Evolutionary conservation across 495 filamentous ascomycete genomes (phyloP), one percentile per base, ranked within the genome.

Genomic region (Aspergillus taichungensis): DNA sequence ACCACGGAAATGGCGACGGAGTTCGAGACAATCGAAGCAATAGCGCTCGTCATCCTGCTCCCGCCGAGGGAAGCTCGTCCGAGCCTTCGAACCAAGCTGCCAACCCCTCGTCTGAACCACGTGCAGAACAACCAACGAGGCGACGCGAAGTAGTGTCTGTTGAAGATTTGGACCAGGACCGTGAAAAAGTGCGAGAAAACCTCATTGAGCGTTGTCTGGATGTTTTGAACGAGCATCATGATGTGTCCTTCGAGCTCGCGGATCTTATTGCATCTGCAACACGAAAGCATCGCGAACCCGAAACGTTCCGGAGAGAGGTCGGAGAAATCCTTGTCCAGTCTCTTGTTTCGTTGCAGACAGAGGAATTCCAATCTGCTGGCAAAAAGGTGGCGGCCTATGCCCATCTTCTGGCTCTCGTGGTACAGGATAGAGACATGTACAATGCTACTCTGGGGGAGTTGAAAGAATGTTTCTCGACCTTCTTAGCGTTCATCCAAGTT

Each of bases 371-470:
- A 37, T 67, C 76, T 28, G 64, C 75, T 27, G 87, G 85, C 9
- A 85, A 90, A 57, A 94, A 90, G 54, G 85, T 97, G 48, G 84
- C 90, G 13, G 86, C 94, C 1, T 95, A 90, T 62, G 89, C 92
- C 8, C 91, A 99, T 63, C 77, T 99, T 32, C 71, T 99, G 8
- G 91, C 87, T 3, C 68, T 98, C 42, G 80, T 95, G 37, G 77
- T 97, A 14, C 87, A 92, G 53, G 79, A 92, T 45, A 79, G 78
- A 45, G 58, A 74, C 1, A 96, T 97, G 68, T 95, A 90, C 60
- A 73, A 75, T 31, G 79, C 84, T 13, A 85, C 86, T 13, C 59
- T 89, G 27, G 75, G 77, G 6, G 80, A 86, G 45, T 69, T 99
- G 28, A 86, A 84, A 61, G 78, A 85, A n/a, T 85, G 83, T 55